phyloP scores from a whole-genome alignment of 805 yeast species.

The Teunomyces barrocoloradensis region DNA sequence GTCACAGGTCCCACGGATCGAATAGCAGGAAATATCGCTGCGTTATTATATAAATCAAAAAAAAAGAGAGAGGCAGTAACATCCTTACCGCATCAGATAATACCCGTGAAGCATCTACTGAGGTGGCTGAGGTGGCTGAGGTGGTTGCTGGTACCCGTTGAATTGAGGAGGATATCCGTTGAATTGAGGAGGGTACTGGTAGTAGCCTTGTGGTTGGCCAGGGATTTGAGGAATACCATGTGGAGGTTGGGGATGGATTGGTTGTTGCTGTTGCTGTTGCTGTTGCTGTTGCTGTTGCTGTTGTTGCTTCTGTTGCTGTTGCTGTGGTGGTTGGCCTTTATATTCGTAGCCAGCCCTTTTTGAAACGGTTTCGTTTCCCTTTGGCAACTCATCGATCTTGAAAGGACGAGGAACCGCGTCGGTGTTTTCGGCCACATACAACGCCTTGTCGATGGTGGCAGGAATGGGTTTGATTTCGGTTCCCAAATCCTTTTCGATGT shows the following conservation, averaged over 20 bases:
- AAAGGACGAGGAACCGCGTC: slow-evolving; percentile 85
- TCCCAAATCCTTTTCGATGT: slow-evolving; percentile 95
- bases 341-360: slow-evolving; percentile 39
- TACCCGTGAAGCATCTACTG: slow-evolving; percentile 7
- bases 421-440: slow-evolving; percentile 82
- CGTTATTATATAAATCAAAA: not conserved
- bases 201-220: slow-evolving; percentile 17
- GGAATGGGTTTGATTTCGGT: slow-evolving; percentile 98
- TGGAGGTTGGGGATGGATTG: slow-evolving; percentile 15
- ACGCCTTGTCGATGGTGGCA: slow-evolving; percentile 79
- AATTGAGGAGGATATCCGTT: slow-evolving; percentile 25
- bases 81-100: too few relatives aligned
- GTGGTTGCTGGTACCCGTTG: slow-evolving; percentile 20
- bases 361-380: slow-evolving; percentile 34
- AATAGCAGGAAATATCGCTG: not conserved
- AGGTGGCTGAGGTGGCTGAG: slow-evolving; percentile 16
- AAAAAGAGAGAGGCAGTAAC: not conserved
- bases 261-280: slow-evolving; percentile 7
- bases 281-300: slow-evolving; percentile 8
- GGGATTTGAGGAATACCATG: slow-evolving; percentile 8
- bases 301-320: slow-evolving; percentile 6
- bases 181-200: slow-evolving; percentile 22
- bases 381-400: slow-evolving; percentile 63
- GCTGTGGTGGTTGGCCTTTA: slow-evolving; percentile 43
- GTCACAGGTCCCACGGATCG: slow-evolving; percentile 1